phyloP scores from a whole-genome alignment of 352 stramenopile species.

The Pseudoperonospora humuli region DNA sequence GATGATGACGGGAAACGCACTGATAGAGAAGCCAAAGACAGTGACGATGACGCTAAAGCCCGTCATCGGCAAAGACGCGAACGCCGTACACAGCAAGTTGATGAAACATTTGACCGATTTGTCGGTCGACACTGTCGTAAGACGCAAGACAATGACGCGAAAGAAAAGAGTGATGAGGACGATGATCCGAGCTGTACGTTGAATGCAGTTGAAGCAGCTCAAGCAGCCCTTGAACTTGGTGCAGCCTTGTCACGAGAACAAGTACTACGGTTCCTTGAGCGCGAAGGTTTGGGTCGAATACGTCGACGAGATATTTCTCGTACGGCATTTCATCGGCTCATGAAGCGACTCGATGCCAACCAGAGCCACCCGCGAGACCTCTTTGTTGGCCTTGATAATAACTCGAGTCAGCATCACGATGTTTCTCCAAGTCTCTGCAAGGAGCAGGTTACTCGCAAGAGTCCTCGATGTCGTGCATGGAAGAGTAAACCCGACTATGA shows the following conservation, averaged over 20 bases:
- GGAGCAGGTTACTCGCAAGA: too few relatives aligned
- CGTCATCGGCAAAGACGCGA: slow-evolving; percentile 5
- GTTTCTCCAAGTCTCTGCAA: too few relatives aligned
- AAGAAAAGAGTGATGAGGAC: slow-evolving; percentile 25
- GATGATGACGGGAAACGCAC: slow-evolving; percentile 11
- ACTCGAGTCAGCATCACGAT: too few relatives aligned
- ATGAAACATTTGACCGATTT: slow-evolving; percentile 27
- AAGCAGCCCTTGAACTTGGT: slow-evolving; percentile 66
- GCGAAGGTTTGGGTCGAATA: slow-evolving; percentile 33
- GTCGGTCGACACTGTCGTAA: slow-evolving; percentile 1
- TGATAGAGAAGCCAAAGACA: slow-evolving; percentile 27
- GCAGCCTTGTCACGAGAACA: slow-evolving; percentile 51
- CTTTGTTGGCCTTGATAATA: too few relatives aligned
- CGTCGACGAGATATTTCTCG: too few relatives aligned
- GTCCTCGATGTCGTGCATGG: too few relatives aligned
- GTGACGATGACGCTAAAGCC: slow-evolving; percentile 14
- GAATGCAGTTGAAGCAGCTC: slow-evolving; percentile 43
- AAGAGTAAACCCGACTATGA: too few relatives aligned
- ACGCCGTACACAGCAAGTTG: slow-evolving; percentile 20
- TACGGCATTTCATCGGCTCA: too few relatives aligned
- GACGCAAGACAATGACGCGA: slow-evolving; percentile 7
- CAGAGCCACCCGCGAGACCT: too few relatives aligned
- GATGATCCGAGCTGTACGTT: slow-evolving; percentile 18
- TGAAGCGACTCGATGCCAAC: too few relatives aligned
- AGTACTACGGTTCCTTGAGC: slow-evolving; percentile 47